Evolutionary conservation across 257 asterid genomes (phyloP), one percentile per base, ranked within the genome.

Genomic region (Lavandula angustifolia): DNA sequence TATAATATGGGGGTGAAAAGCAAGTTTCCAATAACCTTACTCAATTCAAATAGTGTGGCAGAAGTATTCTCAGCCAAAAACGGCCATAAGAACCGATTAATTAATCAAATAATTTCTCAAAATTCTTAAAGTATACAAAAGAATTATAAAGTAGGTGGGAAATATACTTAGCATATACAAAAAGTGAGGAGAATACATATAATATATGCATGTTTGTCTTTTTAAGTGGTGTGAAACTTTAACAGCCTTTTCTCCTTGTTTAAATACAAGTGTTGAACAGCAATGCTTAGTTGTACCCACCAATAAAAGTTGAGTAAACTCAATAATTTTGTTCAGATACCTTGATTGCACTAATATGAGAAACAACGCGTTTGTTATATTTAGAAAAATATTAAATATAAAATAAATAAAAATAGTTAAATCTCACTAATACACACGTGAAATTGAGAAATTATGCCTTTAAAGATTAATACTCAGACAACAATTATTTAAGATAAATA

Each of bases 91-190:
- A 32, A 33, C 9, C 9, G 41, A 33, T 43, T 40, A 22, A 33
- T 43, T 40, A 22, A 22, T 22, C 27, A 22, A 22, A 22, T 2
- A 22, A 22, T 22, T 22, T 22, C 27, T 22, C 27, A 22, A 22
- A 22, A 22, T 22, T 2, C 27, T 22, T 22, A 22, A 22, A 22
- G 27, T 17, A 50, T 48, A 12, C 29, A 27, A 55, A 51, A 35
- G 33, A 16, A 55, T 1, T 18, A 5, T 16, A 49, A 64, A 70
- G 70, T 59, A 37, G 41, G 13, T 53, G n/a, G 33, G 53, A 64
- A 60, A 75, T 70, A 70, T 70, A 70, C 62, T 51, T 57, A 51
- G 76, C 66, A 75, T 75, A 75, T 53, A 60, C 76, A 43, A 43
- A 67, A 46, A 55, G 40, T 35, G 59, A 35, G 1, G 11, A 17